Base-by-base conservation (phyloP, 495 filamentous ascomycete species). In the Polyplosphaeria fusca region DNA sequence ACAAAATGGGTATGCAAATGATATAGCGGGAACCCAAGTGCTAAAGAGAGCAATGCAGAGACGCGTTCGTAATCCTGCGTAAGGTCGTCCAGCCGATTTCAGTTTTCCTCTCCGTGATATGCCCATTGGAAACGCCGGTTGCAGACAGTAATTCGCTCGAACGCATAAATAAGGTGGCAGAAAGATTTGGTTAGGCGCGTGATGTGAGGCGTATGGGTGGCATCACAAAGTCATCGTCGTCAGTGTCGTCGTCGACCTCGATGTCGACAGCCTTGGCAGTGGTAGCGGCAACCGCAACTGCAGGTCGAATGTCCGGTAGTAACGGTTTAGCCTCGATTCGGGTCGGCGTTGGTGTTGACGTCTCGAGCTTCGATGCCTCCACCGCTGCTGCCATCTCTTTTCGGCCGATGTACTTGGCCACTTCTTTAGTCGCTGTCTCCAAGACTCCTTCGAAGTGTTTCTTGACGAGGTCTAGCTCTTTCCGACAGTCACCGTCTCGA, bases 401-500 rank as follows among this genome's bases (percentile, higher is more conserved):
- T n/a, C 46, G 39, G 4, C 43, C 30, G 35, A 35, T 28, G 32
- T 52, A 49, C 41, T 53, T 58, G 1, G 45, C 82, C 55, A 26
- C 78, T 76, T 55, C 45, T 14, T 42, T 40, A 41, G 5, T 60
- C 9, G 55, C 67, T 25, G 23, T 52, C 28, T 82, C 83, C 14
- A 84, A 73, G 3, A 84, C 81, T 63, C 87, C 82, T 13, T 54
- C 64, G 22, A 86, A 71, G 1, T 76, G 72, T 47, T 74, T 72
- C 65, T 85, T 82, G 39, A 90, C 86, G 24, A 81, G 82, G 12
- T 77, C 73, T 14, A 94, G 78, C 71, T 95, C 88, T 19, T 79
- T 76, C 16, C 73, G 76, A 70, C 91, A 96, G 55, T 91, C 84
- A 19, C 90, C 91, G 48, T 87, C 83, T 19, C 91, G 82, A 12